Evolutionary conservation across 1,284 basidiomycete genomes (phyloP).

Genomic region (Cutaneotrichosporon dermatis): DNA sequence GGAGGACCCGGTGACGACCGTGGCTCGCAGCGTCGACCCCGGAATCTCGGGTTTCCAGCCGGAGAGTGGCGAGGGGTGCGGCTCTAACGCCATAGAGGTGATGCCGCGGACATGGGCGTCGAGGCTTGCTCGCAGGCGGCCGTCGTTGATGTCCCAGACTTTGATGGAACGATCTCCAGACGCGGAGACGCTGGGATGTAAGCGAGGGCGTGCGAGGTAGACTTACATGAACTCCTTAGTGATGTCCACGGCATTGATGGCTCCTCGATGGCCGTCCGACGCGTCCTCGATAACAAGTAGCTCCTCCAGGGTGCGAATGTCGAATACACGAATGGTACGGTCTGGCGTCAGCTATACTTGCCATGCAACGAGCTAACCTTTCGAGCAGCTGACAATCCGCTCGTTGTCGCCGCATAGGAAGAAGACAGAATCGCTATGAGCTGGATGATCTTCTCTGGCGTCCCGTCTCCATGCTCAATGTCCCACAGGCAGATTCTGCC

Average conservation of each 20-base stretch:
- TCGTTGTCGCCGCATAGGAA: conserved; percentile 70
- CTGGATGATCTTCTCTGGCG: conserved; percentile 56
- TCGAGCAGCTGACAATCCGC: conserved; percentile 74
- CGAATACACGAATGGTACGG: conserved; percentile 68
- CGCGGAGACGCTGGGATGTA: conserved; percentile 61
- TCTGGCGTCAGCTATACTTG: conserved; percentile 51
- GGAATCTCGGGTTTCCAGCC: conserved; percentile 13
- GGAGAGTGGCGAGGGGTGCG: neutral
- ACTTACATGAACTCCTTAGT: conserved; percentile 54
- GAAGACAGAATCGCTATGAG: conserved; percentile 74
- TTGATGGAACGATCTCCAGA: conserved; percentile 77
- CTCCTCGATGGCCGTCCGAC: conserved; percentile 63
- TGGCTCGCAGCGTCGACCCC: conserved; percentile 37
- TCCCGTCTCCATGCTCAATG: conserved; percentile 53
- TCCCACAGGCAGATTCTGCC: conserved; percentile 70
- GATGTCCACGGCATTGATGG: conserved; percentile 76
- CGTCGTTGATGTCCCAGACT: conserved; percentile 72
- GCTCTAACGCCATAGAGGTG: conserved; percentile 52
- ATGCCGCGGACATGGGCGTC: conserved; percentile 69
- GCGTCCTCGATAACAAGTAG: conserved; percentile 53
- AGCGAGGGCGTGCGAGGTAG: neutral
- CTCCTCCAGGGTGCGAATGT: conserved; percentile 61
- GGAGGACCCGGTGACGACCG: conserved; percentile 78
- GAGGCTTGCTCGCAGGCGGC: conserved; percentile 62
- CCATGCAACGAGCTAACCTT: conserved; percentile 55